phyloP scores from a whole-genome alignment of 441 rosid species.

The Populus hybrid region DNA sequence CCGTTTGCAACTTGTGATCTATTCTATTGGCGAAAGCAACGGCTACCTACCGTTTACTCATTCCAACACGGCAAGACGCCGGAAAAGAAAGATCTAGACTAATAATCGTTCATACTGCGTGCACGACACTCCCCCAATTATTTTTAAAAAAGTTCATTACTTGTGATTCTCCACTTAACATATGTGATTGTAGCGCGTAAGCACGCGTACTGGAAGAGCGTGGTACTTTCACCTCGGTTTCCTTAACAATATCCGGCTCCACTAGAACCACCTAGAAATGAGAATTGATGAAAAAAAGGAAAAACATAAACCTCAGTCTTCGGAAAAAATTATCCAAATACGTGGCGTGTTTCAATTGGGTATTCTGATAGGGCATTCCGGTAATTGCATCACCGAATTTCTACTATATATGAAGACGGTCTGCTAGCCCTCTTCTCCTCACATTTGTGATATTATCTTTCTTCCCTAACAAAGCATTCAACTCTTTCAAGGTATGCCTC shows the following conservation, averaged over 20 bases:
- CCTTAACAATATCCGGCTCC: neutral
- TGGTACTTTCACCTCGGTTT: neutral
- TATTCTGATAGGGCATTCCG: neutral
- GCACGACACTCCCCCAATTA: neutral
- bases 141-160: too few species aligned
- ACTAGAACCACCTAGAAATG: too few species aligned
- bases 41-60: slow-evolving; percentile 2
- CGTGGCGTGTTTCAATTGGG: neutral
- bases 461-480: neutral
- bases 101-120: neutral
- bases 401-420: neutral
- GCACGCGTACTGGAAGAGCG: neutral
- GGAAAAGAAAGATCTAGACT: too few species aligned
- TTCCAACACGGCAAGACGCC: too few species aligned
- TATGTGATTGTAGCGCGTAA: neutral
- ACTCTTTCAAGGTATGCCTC: neutral
- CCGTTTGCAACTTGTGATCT: neutral
- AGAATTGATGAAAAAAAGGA: too few species aligned
- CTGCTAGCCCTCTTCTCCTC: neutral
- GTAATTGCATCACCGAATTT: neutral
- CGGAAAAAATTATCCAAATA: neutral
- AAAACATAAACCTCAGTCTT: neutral
- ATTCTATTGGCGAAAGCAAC: neutral
- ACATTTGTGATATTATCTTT: neutral
- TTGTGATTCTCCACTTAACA: too few species aligned